phyloP scores from a whole-genome alignment of 495 filamentous ascomycete genomes.

The Hypoxylon lenormandii region DNA sequence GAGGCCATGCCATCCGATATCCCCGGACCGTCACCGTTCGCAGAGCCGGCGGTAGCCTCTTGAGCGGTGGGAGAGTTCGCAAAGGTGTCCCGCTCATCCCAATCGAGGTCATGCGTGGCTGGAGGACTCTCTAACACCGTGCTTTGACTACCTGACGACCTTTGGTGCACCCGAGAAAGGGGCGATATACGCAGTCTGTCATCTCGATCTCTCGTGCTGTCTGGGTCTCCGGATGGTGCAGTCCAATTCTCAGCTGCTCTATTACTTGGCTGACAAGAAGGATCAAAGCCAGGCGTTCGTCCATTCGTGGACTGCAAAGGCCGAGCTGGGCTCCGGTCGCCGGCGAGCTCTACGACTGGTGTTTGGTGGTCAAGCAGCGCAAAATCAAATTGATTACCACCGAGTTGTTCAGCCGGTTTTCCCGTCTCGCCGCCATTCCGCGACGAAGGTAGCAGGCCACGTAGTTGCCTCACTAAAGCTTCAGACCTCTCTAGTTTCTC shows the following conservation, averaged over 20 bases:
- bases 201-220: conserved; percentile 17
- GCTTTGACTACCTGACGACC: neutral
- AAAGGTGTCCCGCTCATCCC: conserved; percentile 36
- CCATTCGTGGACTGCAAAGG: too few relatives aligned
- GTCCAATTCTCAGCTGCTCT: neutral
- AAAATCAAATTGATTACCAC: too few relatives aligned
- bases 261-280: neutral
- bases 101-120: conserved; percentile 38
- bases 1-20: conserved; percentile 39
- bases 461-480: too few relatives aligned
- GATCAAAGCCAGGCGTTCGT: too few relatives aligned
- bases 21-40: neutral
- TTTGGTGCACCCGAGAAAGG: too few relatives aligned
- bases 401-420: too few relatives aligned
- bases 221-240: conserved; percentile 41
- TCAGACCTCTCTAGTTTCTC: too few relatives aligned
- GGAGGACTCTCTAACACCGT: conserved; percentile 28
- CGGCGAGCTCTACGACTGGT: too few relatives aligned
- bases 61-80: conserved; percentile 4
- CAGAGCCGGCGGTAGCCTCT: neutral
- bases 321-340: too few relatives aligned
- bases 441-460: too few relatives aligned
- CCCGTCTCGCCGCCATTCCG: too few relatives aligned
- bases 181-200: neutral
- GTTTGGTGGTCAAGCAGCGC: too few relatives aligned